Evolutionary conservation across 345 rosid species (phyloP), one percentile per base, ranked within the genome.

Genomic region (Passiflora organensis): DNA sequence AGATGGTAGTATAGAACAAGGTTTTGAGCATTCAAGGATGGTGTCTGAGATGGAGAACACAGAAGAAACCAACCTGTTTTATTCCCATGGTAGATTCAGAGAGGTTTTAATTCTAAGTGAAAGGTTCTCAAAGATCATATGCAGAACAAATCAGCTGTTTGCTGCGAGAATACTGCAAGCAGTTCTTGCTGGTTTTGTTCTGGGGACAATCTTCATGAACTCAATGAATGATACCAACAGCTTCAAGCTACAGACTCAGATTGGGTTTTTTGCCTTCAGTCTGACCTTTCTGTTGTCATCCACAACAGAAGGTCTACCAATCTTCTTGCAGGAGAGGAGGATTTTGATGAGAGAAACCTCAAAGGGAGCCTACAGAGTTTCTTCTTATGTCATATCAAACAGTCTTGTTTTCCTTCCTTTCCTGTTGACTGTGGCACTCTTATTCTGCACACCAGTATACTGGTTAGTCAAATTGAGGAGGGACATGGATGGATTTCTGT

Each of bases 241-340:
- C 24, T 13, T 13, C 12, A 61, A 52, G 36, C 64, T 57, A 42
- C 68, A 72, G 58, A 72, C 68, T 42, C 71, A 62, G 62, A 18
- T 72, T 8, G 76, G 76, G 22, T 66, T 72, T 50, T 72, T 66
- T 1, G 76, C 68, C 43, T 72, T 62, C 65, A 56, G 60, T 55
- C 67, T 71, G 48, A 52, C 71, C 24, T 71, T 65, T 67, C 43
- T 61, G 53, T 19, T 72, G 52, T 66, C 76, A 47, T 62, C 68
- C 44, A 57, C 76, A 66, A 53, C 76, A 47, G 72, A 72, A 66
- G 76, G 61, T 42, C 46, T 57, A 4, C 72, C 76, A n/a, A 72
- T 72, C 39, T 72, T 61, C 68, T 61, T 71, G 56, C 64, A 65
- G 46, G 67, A 65, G 43, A 61, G 76, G 32, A 61, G 62, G 56